Evolutionary conservation across 208 protist genomes (phyloP).

Genomic region (Strigomonas galati): DNA sequence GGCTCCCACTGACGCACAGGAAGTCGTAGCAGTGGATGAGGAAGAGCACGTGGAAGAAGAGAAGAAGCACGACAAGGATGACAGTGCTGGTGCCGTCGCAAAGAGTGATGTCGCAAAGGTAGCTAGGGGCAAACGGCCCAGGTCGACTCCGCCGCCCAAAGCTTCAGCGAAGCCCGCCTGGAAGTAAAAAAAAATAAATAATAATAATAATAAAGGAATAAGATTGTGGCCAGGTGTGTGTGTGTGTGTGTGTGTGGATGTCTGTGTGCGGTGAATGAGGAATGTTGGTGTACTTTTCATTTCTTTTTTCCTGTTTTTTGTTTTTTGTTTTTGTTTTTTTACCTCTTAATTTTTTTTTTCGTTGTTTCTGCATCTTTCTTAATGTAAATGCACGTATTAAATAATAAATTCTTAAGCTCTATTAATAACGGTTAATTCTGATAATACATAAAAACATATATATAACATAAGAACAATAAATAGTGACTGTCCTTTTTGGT

Average conservation of each 20-base stretch:
- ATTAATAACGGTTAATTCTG: too few species aligned
- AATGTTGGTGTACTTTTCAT: neutral
- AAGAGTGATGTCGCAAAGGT: neutral
- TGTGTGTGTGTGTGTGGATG: neutral
- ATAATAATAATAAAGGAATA: neutral
- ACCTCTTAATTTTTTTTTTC: constrained; percentile 1
- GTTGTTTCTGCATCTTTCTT: too few species aligned
- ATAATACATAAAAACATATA: too few species aligned
- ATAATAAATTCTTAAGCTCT: too few species aligned
- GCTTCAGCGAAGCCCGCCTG: neutral
- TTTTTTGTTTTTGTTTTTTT: constrained; percentile 2
- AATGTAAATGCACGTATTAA: too few species aligned
- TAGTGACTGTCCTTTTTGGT: too few species aligned
- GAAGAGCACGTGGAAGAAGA: neutral
- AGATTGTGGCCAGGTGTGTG: neutral
- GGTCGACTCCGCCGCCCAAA: neutral
- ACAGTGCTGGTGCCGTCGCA: neutral
- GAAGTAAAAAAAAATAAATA: neutral
- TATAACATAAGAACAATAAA: too few species aligned
- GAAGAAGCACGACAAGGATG: neutral
- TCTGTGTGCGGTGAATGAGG: neutral
- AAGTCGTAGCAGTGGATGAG: neutral
- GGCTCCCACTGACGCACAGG: neutral
- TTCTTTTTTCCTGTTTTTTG: neutral
- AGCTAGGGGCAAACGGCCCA: neutral